A percentile compares a stretch with the other conserved stretches of the same genome.
Evolutionary conservation across 805 yeast species (phyloP).

Genomic region (Starmerella gropengiesseri): DNA sequence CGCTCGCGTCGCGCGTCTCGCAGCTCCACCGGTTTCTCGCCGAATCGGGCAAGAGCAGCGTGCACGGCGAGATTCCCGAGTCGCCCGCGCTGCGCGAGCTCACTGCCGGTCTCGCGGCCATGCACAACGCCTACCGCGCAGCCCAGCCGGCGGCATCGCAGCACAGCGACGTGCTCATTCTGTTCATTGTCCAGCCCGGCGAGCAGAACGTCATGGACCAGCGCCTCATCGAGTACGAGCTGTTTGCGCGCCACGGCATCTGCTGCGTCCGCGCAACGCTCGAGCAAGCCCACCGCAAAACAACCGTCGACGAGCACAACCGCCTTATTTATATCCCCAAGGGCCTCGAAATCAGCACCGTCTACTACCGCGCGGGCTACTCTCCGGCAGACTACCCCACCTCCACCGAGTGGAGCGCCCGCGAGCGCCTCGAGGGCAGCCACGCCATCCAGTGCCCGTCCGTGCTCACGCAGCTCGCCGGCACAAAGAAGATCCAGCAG

Average conservation of each 20-base stretch:
- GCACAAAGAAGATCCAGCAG: slow-evolving; percentile 91
- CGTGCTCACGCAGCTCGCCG: slow-evolving; percentile 76
- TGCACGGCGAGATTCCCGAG: slow-evolving; percentile 43
- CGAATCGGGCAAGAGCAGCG: slow-evolving; percentile 31
- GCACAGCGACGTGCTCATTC: slow-evolving; percentile 30
- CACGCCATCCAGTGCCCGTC: slow-evolving; percentile 87
- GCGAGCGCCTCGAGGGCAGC: slow-evolving; percentile 61
- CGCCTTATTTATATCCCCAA: slow-evolving; percentile 43
- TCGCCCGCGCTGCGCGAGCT: slow-evolving; percentile 54
- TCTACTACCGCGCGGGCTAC: slow-evolving; percentile 84
- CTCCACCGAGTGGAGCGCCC: slow-evolving; percentile 64
- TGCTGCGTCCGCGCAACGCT: slow-evolving; percentile 58
- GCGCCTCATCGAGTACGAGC: slow-evolving; percentile 63
- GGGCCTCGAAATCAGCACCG: slow-evolving; percentile 69
- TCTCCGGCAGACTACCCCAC: slow-evolving; percentile 66
- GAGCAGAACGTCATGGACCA: slow-evolving; percentile 92
- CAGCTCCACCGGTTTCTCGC: slow-evolving; percentile 51
- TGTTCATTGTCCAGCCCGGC: slow-evolving; percentile 70
- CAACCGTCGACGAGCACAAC: slow-evolving; percentile 30
- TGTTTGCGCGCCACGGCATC: slow-evolving; percentile 47
- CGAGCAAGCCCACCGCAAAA: slow-evolving; percentile 41
- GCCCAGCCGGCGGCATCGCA: slow-evolving; percentile 11
- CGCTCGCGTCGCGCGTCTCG: slow-evolving; percentile 70
- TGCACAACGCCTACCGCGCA: slow-evolving; percentile 42
- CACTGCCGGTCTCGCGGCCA: slow-evolving; percentile 61